Evolutionary conservation across 441 rosid species (phyloP).

Genomic region (Brassica balearica): DNA sequence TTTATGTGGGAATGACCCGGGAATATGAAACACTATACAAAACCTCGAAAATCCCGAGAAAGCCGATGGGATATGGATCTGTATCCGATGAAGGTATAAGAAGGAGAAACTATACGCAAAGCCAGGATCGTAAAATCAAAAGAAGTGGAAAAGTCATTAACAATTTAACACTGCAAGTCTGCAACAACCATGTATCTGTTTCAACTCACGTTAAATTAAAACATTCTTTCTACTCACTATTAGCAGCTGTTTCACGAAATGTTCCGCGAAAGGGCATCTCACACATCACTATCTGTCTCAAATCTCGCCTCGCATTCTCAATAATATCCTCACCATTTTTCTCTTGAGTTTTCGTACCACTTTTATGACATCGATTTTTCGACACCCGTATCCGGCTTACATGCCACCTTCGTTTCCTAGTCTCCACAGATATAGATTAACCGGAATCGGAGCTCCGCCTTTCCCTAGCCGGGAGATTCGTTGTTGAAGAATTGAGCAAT

Average conservation of each 20-base stretch:
- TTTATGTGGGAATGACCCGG: neutral
- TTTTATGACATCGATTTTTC: neutral
- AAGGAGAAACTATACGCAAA: neutral
- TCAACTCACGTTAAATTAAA: neutral
- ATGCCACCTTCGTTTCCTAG: neutral
- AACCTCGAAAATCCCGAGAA: neutral
- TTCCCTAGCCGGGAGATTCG: neutral
- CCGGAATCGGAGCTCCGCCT: neutral
- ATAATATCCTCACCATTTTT: neutral
- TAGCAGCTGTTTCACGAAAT: neutral
- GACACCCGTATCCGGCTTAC: neutral
- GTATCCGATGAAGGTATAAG: neutral
- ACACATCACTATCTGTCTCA: neutral
- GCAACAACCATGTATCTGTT: neutral
- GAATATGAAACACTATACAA: neutral
- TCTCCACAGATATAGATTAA: neutral
- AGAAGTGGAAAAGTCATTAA: neutral
- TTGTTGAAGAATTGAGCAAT: neutral
- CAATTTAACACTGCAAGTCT: neutral
- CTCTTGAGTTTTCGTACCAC: neutral
- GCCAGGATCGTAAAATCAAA: neutral
- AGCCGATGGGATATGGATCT: neutral
- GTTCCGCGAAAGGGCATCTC: neutral
- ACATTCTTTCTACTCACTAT: neutral
- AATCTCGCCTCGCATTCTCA: neutral